phyloP scores from a whole-genome alignment of 768 basidiomycete genomes.

The Sarcomyxa edulis region DNA sequence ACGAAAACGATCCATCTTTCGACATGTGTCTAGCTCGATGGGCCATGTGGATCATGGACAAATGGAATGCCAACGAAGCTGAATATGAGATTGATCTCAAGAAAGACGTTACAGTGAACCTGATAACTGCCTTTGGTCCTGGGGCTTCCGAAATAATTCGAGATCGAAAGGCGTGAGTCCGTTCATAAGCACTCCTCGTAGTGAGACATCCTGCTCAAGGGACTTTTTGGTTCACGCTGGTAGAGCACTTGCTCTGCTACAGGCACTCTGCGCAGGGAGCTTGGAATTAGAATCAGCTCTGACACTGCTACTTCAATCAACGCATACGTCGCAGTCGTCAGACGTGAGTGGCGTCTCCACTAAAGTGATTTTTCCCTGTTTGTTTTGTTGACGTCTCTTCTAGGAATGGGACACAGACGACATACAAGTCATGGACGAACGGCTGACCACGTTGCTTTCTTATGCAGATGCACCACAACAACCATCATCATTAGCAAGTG shows the following conservation, averaged over 20 bases:
- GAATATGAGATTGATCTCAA: constrained; percentile 33
- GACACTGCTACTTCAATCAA: constrained; percentile 15
- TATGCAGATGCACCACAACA: constrained; percentile 6
- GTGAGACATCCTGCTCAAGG: background rate
- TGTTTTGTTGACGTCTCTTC: background rate
- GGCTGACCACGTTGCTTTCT: constrained; percentile 35
- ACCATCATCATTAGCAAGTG: background rate
- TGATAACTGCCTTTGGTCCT: constrained; percentile 48
- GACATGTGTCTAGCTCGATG: constrained; percentile 63
- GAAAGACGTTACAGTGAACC: constrained; percentile 35
- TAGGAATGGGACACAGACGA: constrained; percentile 49
- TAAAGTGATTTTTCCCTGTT: background rate
- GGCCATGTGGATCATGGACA: constrained; percentile 56
- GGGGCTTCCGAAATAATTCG: constrained; percentile 12
- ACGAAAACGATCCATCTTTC: constrained; percentile 37
- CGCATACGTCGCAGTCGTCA: background rate
- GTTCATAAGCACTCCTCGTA: no score
- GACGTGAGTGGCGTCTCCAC: background rate
- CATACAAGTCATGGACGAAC: constrained; percentile 50
- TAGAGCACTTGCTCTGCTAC: constrained; percentile 27
- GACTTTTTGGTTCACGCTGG: constrained; percentile 1
- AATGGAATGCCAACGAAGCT: constrained; percentile 24
- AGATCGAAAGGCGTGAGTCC: constrained; percentile 29
- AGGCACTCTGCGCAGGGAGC: constrained; percentile 32
- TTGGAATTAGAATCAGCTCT: constrained; percentile 26